These are phyloP conservation scores for Umbelopsis ramanniana DNA, from an alignment of 192 early-diverging fungal species.

Conservation along the genomic window DNA sequence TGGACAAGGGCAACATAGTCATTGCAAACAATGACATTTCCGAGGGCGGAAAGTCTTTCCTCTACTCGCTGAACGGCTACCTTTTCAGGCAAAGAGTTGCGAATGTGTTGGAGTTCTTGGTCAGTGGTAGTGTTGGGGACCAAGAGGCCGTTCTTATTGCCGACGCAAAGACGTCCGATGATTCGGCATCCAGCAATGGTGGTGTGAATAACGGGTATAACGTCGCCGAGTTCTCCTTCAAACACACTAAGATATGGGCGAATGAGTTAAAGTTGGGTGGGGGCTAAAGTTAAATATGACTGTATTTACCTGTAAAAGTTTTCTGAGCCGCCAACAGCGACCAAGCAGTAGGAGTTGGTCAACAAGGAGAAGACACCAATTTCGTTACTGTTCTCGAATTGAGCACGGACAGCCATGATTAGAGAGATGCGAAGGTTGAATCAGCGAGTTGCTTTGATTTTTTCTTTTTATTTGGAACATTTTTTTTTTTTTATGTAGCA, in stretches of 20 bases:
- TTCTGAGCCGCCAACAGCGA: slow-evolving; percentile 96
- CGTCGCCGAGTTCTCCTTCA: slow-evolving; percentile 93
- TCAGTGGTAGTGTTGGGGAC: slow-evolving; percentile 97
- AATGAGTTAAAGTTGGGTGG: background rate
- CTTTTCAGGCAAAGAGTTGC: slow-evolving; percentile 93
- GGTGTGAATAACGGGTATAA: slow-evolving; percentile 95
- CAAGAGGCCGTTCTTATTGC: slow-evolving; percentile 93
- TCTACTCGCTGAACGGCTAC: slow-evolving; percentile 96
- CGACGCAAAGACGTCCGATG: slow-evolving; percentile 91
- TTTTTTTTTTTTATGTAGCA: background rate
- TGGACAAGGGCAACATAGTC: slow-evolving; percentile 99
- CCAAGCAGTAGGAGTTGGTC: slow-evolving; percentile 98
- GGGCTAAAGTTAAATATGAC: background rate
- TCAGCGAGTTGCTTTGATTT: background rate
- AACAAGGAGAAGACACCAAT: slow-evolving; percentile 97
- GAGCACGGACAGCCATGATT: slow-evolving; percentile 59
- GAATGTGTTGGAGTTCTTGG: slow-evolving; percentile 95
- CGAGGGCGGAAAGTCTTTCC: slow-evolving; percentile 95
- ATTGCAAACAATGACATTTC: slow-evolving; percentile 99
- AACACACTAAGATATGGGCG: slow-evolving; percentile 68
- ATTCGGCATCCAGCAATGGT: slow-evolving; percentile 97
- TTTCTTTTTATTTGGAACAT: background rate
- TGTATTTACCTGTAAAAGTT: slow-evolving; percentile 93
- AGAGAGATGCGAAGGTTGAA: background rate
- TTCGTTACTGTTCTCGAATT: slow-evolving; percentile 99